phyloP scores from a whole-genome alignment of 2,329 filamentous ascomycete species.

The Calonectria pteridis region DNA sequence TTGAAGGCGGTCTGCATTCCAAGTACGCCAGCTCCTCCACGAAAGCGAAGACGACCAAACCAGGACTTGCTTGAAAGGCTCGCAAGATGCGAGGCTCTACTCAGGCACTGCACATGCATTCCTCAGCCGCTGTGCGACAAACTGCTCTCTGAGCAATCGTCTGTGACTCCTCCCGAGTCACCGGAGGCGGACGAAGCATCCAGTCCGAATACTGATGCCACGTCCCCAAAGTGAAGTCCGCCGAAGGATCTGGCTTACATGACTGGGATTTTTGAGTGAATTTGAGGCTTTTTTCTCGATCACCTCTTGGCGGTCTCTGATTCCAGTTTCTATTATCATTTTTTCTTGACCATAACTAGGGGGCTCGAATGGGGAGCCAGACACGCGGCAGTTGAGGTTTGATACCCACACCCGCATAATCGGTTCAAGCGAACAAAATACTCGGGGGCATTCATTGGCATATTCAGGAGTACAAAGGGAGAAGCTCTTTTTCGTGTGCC shows the following conservation, averaged over 20 bases:
- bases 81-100: constrained; percentile 41
- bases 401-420: background rate
- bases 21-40: constrained; percentile 45
- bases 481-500: background rate
- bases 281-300: background rate
- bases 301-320: background rate
- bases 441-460: background rate
- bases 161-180: constrained; percentile 13
- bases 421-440: constrained; percentile 2
- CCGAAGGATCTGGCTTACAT: background rate
- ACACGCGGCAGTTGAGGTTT: background rate
- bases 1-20: constrained; percentile 37
- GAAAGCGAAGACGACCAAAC: constrained; percentile 45
- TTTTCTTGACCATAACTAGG: background rate
- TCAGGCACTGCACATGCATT: constrained; percentile 42
- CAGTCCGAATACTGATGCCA: constrained; percentile 14
- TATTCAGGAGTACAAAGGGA: constrained; percentile 3
- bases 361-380: background rate
- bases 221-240: background rate
- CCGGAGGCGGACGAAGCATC: constrained; percentile 26
- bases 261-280: background rate
- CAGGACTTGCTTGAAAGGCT: constrained; percentile 45
- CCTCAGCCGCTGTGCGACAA: constrained; percentile 33
- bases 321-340: background rate
- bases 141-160: constrained; percentile 24